Evolutionary conservation across 352 stramenopile species (phyloP).

Genomic region (Globisporangium orthogonon): DNA sequence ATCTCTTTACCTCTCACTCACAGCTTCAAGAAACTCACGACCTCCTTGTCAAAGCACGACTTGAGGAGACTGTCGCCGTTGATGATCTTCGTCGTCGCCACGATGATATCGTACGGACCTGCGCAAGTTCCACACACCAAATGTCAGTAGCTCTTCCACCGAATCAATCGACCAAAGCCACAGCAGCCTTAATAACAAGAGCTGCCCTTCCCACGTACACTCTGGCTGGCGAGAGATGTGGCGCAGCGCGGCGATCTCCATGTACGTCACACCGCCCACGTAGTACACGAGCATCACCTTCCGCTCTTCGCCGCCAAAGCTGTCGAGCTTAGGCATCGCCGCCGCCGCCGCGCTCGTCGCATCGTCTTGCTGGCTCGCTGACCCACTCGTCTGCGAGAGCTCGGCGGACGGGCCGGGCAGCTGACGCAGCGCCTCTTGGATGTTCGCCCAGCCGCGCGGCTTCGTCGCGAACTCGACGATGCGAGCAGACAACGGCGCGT

Average conservation of each 20-base stretch:
- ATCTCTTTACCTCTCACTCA: slow-evolving; percentile 11
- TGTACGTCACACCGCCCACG: slow-evolving; percentile 94
- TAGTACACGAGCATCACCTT: slow-evolving; percentile 97
- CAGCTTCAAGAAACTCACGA: slow-evolving; percentile 69
- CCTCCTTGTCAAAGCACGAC: slow-evolving; percentile 82
- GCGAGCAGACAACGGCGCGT: slow-evolving; percentile 91
- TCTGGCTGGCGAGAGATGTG: slow-evolving; percentile 90
- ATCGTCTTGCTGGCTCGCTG: slow-evolving; percentile 6
- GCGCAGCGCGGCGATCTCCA: slow-evolving; percentile 94
- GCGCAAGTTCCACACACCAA: slow-evolving; percentile 6
- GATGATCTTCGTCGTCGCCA: slow-evolving; percentile 91
- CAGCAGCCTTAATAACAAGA: not conserved
- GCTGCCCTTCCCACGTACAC: slow-evolving; percentile 59
- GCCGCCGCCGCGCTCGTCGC: slow-evolving; percentile 6
- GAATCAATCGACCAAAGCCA: not conserved
- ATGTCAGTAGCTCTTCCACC: not conserved
- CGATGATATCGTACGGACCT: slow-evolving; percentile 90
- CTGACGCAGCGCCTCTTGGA: slow-evolving; percentile 81
- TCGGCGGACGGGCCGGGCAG: slow-evolving; percentile 76
- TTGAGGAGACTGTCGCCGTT: slow-evolving; percentile 84
- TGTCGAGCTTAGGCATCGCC: slow-evolving; percentile 48
- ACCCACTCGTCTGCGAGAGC: slow-evolving; percentile 46
- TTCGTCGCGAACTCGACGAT: slow-evolving; percentile 89
- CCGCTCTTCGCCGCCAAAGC: slow-evolving; percentile 62
- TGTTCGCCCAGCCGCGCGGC: slow-evolving; percentile 61